Percentiles rank a stretch among this genome's conserved stretches.
phyloP scores from a whole-genome alignment of 1,284 basidiomycete species.

The Omphalotus olearius region DNA sequence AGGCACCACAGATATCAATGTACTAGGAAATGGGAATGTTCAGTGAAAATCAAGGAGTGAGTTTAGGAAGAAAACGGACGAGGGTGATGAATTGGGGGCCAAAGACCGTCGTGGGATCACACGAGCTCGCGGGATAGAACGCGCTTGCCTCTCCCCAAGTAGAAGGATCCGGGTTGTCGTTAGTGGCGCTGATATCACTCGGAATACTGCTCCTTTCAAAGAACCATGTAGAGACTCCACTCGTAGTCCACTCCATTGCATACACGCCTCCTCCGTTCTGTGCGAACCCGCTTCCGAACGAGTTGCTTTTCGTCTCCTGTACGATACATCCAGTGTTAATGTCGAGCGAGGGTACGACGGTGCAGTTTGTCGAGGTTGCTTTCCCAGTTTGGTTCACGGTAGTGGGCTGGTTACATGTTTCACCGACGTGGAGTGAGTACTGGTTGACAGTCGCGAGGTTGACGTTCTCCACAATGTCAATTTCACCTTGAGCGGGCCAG shows the following conservation, averaged over 20 bases:
- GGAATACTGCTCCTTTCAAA: constrained; percentile 53
- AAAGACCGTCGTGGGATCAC: constrained; percentile 27
- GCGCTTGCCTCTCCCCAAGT: constrained; percentile 58
- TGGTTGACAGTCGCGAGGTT: constrained; percentile 11
- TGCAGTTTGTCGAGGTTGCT: constrained; percentile 16
- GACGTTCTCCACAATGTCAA: constrained; percentile 14
- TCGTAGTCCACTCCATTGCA: constrained; percentile 46
- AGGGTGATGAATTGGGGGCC: constrained; percentile 19
- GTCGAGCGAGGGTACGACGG: constrained; percentile 10
- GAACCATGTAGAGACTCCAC: constrained; percentile 55
- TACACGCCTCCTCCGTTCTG: constrained; percentile 17
- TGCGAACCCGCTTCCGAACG: constrained; percentile 15
- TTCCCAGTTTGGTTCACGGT: constrained; percentile 17
- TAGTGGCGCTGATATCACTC: constrained; percentile 45
- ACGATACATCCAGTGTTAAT: constrained; percentile 11
- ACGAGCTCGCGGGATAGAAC: constrained; percentile 47
- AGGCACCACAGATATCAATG: constrained; percentile 12
- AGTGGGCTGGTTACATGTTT: constrained; percentile 13
- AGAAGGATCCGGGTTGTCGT: constrained; percentile 40
- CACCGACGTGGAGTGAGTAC: constrained; percentile 13
- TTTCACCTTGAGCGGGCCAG: constrained; percentile 11
- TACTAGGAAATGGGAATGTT: not conserved
- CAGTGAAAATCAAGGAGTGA: not conserved
- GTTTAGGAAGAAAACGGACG: not conserved
- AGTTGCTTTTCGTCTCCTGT: constrained; percentile 7